Base-by-base conservation (phyloP, 2,329 filamentous ascomycete genomes). In the Zymoseptoria pseudotritici region DNA sequence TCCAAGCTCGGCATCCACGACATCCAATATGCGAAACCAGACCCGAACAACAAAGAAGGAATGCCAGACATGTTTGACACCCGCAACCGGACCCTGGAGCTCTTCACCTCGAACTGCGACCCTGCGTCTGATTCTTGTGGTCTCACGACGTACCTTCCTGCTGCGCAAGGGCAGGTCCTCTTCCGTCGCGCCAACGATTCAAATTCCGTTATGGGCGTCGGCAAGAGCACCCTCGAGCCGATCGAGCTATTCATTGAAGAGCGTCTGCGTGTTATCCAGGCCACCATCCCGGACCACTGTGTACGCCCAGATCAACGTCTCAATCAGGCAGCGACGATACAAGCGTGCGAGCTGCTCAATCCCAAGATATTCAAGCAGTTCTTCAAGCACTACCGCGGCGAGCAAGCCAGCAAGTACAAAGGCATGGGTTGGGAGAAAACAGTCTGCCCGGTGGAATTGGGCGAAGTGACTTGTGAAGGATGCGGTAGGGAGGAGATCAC, bases 361-460 rank as follows among this genome's bases (percentile, higher is more conserved):
- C 21, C 59, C 24, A 46, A 58, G 46, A 42, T 50, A 13, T 58
- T 58, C 59, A 61, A 55, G 52, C 19, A 50, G 51, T 21, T 58
- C 50, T 61, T 55, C 51, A 58, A 61, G 53, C 21, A n/a, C 29
- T 53, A 61, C 31, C 52, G 55, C 46, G 50, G 56, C 4, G 55
- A 60, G 29, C 58, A 60, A 49, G 50, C 19, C n/a, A 50, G 2
- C 11, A 22, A 22, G 55, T 50, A 57, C 46, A 55, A 50, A 11
- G 21, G 22, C 24, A 49, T 50, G 31, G 58, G 54, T 20, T 60
- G 58, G 58, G 50, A 46, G 55, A 22, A 53, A 26, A 21, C 49
- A 9, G 50, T 53, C 17, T 60, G 58, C 49, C 55, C 58, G 22
- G 55, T 60, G 10, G 51, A 50, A 1, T 17, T 53, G 58, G 52